Base-by-base conservation (phyloP, 2,329 filamentous ascomycete genomes). In the Emmonsia crescens region DNA sequence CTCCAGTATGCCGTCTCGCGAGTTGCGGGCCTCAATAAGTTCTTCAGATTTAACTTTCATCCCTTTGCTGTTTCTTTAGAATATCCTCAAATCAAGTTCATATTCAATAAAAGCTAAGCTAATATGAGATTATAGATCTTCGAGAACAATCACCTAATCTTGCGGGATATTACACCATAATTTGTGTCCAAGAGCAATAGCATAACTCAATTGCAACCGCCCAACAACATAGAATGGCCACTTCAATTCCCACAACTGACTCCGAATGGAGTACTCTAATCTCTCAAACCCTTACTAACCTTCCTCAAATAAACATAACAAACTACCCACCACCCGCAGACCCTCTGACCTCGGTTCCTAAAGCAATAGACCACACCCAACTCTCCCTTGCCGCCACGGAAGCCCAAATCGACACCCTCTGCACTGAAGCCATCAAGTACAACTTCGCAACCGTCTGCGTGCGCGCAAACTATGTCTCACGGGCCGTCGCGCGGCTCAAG, bases 391-490 rank as follows among this genome's bases (percentile, higher is more conserved):
- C 82, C 58, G 74, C 73, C 14, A 81, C 77, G 33, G 67, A 71
- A 5, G 68, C 73, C 19, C 76, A 82, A 62, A 79, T 86, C 61
- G 80, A 83, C 69, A 71, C 69, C 10, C 72, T 85, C 36, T 85
- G 83, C 68, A 73, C 73, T 2, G 83, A 85, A 73, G 83, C 83
- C 3, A 73, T 74, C 57, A 72, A 75, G 3, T 64, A 76, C 64
- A 69, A 69, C 29, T 75, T 74, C 55, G 68, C 73, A 68, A 78
- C 82, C 10, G 83, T 85, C 61, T 86, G 83, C 68, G 82, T 86
- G 1, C 79, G 83, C 8, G 73, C 79, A 1, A 74, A 77, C 42
- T 78, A 78, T 69, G 82, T 85, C n/a, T 66, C 75, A 29, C 78
- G 76, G 61, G 80, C 80, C 57, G 76, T 77, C 21, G 66, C 76